Conservation (phyloP, 176 grass and related monocot genomes). For the Tillandsia leiboldiana region DNA sequence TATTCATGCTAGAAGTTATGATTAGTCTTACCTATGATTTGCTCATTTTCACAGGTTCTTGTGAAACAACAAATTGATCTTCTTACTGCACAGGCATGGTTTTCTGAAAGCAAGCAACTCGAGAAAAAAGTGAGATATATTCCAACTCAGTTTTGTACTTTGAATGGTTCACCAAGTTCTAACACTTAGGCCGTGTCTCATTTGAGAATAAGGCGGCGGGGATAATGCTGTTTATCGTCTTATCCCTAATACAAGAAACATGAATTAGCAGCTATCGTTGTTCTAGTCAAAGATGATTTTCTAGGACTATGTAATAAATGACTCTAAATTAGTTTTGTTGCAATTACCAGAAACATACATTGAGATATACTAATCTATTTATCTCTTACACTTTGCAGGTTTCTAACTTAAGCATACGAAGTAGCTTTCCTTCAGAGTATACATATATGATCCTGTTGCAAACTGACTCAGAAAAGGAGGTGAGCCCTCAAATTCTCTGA, state of each 20-base stretch:
- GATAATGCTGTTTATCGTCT: neutral
- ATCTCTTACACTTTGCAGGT: constrained; percentile 25
- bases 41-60: constrained; percentile 42
- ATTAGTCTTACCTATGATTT: neutral
- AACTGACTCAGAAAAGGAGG: constrained; percentile 38
- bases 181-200: too few species aligned
- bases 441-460: constrained; percentile 60
- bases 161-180: too few species aligned
- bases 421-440: constrained; percentile 63
- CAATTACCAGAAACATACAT: too few species aligned
- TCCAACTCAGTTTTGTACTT: neutral
- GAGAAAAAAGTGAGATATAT: constrained; percentile 55
- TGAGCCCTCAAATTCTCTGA: neutral
- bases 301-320: too few species aligned
- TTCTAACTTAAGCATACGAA: constrained; percentile 59
- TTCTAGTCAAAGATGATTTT: too few species aligned
- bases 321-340: too few species aligned
- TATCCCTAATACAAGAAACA: neutral
- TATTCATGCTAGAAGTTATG: neutral
- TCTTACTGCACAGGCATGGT: constrained; percentile 81
- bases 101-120: constrained; percentile 58
- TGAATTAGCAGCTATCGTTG: too few species aligned
- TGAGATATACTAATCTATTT: too few species aligned
- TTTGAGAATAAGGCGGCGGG: neutral
- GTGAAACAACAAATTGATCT: constrained; percentile 57